Percentiles rank a stretch among this genome's conserved stretches.
Conservation (phyloP, 2,329 filamentous ascomycete species). For the Pseudocercospora fijiensis region DNA sequence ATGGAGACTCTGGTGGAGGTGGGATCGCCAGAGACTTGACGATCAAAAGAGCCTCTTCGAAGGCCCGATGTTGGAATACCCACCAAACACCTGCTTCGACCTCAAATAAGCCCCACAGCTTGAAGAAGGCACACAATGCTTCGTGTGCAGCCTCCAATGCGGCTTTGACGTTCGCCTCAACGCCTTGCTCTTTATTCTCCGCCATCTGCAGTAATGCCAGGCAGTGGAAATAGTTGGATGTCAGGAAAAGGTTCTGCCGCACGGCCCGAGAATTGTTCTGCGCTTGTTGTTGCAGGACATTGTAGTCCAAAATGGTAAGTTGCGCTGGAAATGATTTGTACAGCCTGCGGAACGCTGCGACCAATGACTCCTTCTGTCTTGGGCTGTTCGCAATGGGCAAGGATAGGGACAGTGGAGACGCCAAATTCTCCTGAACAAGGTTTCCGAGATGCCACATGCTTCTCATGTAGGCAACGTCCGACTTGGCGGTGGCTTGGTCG, state of each 20-base stretch:
- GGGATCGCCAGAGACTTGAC: constrained; percentile 25
- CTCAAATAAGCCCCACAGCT: constrained; percentile 67
- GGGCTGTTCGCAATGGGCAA: constrained; percentile 68
- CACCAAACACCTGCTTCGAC: constrained; percentile 77
- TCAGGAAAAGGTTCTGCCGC: constrained; percentile 73
- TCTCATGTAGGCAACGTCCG: constrained; percentile 59
- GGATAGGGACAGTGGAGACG: constrained; percentile 70
- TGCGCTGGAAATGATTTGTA: constrained; percentile 70
- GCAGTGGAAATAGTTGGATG: constrained; percentile 81
- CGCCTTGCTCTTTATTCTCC: constrained; percentile 58
- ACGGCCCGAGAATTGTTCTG: constrained; percentile 64
- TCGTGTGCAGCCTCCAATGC: constrained; percentile 74
- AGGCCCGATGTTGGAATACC: constrained; percentile 79
- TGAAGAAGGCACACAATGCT: constrained; percentile 71
- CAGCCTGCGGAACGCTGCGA: constrained; percentile 68
- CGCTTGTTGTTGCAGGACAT: constrained; percentile 58
- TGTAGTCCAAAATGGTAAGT: constrained; percentile 67
- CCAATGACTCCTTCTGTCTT: constrained; percentile 67
- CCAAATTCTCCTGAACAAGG: constrained; percentile 73
- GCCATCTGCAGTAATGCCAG: constrained; percentile 75
- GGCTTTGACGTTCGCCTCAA: constrained; percentile 60
- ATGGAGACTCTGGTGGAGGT: constrained; percentile 6
- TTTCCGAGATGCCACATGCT: constrained; percentile 78
- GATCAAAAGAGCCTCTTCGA: constrained; percentile 61
- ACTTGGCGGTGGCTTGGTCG: constrained; percentile 34